Percentiles rank a stretch among this genome's conserved stretches.
Conservation (phyloP, 495 filamentous ascomycete species). For the Monascus purpureus region DNA sequence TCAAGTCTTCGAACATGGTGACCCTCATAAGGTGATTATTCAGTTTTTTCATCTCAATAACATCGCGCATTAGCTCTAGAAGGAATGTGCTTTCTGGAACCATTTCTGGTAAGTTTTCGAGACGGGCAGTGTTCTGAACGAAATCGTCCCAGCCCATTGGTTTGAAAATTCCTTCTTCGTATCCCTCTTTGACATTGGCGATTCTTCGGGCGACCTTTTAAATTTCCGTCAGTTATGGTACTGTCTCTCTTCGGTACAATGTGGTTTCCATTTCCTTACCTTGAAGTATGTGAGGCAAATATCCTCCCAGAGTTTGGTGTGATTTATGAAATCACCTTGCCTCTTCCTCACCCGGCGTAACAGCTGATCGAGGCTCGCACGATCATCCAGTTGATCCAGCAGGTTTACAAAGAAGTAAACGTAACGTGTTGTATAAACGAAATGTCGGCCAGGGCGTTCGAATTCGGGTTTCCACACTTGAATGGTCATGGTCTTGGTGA, state of each 20-base stretch:
- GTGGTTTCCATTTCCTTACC: slow-evolving; percentile 11
- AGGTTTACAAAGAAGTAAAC: slow-evolving; percentile 66
- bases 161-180: slow-evolving; percentile 71
- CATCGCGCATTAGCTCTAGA: slow-evolving; percentile 69
- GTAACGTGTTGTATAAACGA: slow-evolving; percentile 87
- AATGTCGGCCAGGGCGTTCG: slow-evolving; percentile 82
- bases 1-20: slow-evolving; percentile 73
- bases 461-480: slow-evolving; percentile 94
- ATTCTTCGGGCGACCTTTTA: slow-evolving; percentile 51
- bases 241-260: neutral
- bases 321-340: slow-evolving; percentile 71
- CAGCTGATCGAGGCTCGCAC: slow-evolving; percentile 63
- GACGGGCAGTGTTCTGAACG: slow-evolving; percentile 39
- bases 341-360: slow-evolving; percentile 72
- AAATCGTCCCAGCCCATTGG: slow-evolving; percentile 71
- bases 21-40: slow-evolving; percentile 78
- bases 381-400: slow-evolving; percentile 63
- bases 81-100: slow-evolving; percentile 22
- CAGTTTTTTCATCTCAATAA: slow-evolving; percentile 77
- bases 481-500: slow-evolving; percentile 87
- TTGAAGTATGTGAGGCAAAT: slow-evolving; percentile 59
- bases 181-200: slow-evolving; percentile 46
- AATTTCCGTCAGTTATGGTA: too few relatives aligned
- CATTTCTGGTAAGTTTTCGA: slow-evolving; percentile 38
- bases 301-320: slow-evolving; percentile 72